Base-by-base conservation (phyloP, 495 filamentous ascomycete species). In the Neurospora intermedia region DNA sequence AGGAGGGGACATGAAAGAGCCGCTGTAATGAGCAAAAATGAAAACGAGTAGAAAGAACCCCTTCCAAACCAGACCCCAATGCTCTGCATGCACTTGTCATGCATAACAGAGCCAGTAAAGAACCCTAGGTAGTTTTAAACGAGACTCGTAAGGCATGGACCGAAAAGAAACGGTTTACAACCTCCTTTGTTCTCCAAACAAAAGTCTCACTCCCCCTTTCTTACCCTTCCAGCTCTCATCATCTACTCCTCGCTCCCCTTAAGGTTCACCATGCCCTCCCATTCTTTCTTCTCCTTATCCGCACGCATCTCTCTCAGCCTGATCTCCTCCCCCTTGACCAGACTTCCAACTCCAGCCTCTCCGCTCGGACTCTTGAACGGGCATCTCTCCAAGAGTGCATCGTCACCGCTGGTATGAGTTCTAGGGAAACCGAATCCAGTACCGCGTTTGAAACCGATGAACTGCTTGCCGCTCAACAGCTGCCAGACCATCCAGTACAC, bases 401-500 rank as follows among this genome's bases (percentile, higher is more conserved):
- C 42, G 2, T 72, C 43, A 9, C 71, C 74, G 1, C 18, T 39
- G 20, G 71, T 43, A 7, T 69, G n/a, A 6, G 54, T 62, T 0
- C 77, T 71, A 23, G 23, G 31, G 1, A 72, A 15, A 6, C 78
- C 78, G 15, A 80, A 80, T 23, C 77, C 77, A 9, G 45, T 6
- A 4, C 78, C 78, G 1, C 42, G 54, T 0, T 45, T 54, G 77
- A 80, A 77, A 23, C 77, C 78, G 13, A 72, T 41, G 41, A 62
- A 78, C 71, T 76, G 74, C 70, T 45, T 74, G 16, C 78, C 78
- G 20, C 40, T 35, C 39, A 78, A 4, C 40, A 80, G 70, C 71
- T 76, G 71, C 75, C 75, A 80, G 20, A 70, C 70, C 78, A 80
- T 76, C 73, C 74, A 75, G 72, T 76, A 75, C 69, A 80, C 72